These are phyloP conservation scores for Puccinia novopanici DNA, from an alignment of 1,284 basidiomycete genomes.

Conservation along the genomic window DNA sequence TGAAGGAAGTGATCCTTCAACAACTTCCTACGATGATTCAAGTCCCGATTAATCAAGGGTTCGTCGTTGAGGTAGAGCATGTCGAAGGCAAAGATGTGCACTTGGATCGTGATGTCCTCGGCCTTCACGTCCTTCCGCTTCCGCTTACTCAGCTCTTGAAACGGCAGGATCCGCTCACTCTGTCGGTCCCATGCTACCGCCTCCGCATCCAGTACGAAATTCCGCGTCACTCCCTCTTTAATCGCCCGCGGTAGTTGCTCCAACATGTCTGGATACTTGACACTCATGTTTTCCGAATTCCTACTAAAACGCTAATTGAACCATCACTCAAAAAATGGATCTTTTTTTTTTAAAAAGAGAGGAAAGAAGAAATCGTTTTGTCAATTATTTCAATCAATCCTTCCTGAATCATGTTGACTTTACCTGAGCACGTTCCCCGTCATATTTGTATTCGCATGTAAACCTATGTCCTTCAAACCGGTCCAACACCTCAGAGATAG, in stretches of 20 bases:
- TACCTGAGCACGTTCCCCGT: constrained; percentile 94
- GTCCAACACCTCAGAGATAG: constrained; percentile 97
- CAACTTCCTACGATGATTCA: constrained; percentile 74
- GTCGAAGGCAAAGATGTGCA: constrained; percentile 94
- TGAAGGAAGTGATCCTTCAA: constrained; percentile 76
- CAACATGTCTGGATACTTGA: constrained; percentile 96
- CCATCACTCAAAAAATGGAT: constrained; percentile 81
- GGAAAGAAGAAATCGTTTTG: constrained; percentile 55
- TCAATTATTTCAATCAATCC: constrained; percentile 53
- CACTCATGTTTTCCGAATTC: constrained; percentile 99
- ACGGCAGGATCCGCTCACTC: constrained; percentile 77
- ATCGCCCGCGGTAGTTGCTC: constrained; percentile 87
- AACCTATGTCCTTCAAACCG: constrained; percentile 93
- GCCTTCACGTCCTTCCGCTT: constrained; percentile 97
- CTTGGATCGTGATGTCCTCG: constrained; percentile 91
- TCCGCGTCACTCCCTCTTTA: constrained; percentile 71
- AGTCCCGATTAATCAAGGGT: constrained; percentile 64
- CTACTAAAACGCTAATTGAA: constrained; percentile 81
- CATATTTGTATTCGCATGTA: constrained; percentile 99
- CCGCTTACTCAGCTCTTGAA: constrained; percentile 91
- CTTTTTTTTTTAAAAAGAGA: constrained; percentile 59
- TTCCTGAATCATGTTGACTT: neutral
- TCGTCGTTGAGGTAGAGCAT: constrained; percentile 90
- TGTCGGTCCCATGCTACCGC: constrained; percentile 91
- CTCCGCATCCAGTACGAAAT: constrained; percentile 93